Evolutionary conservation across 352 stramenopile species (phyloP).

Genomic region (Phytophthora foliorum): DNA sequence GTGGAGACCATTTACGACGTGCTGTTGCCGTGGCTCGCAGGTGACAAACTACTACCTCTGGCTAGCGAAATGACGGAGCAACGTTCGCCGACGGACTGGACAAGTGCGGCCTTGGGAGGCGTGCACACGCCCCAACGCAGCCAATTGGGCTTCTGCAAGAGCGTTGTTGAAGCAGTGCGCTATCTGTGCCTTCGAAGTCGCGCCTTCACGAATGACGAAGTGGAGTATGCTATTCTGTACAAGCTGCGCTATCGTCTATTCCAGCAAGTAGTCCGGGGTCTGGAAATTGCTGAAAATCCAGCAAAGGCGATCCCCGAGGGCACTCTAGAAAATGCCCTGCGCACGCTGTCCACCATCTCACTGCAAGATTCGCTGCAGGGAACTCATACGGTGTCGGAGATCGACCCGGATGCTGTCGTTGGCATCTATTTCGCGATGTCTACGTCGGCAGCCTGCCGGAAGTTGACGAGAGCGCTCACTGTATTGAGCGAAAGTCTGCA

Average conservation of each 20-base stretch:
- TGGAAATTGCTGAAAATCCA: conserved; percentile 67
- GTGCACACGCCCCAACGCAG: conserved; percentile 75
- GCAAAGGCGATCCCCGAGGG: conserved; percentile 56
- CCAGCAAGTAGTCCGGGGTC: conserved; percentile 57
- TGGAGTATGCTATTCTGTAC: conserved; percentile 80
- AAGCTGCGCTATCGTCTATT: conserved; percentile 78
- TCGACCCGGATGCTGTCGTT: conserved; percentile 67
- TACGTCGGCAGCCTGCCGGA: conserved; percentile 55
- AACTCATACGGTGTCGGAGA: conserved; percentile 61
- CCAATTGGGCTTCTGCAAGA: conserved; percentile 87
- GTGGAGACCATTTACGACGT: conserved; percentile 92
- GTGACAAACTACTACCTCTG: conserved; percentile 76
- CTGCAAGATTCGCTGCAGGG: conserved; percentile 83
- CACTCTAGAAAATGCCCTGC: conserved; percentile 66
- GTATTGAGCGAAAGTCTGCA: conserved; percentile 58
- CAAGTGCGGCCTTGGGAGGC: conserved; percentile 37
- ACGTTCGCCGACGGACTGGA: conserved; percentile 35
- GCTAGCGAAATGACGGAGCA: conserved; percentile 47
- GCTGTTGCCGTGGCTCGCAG: conserved; percentile 87
- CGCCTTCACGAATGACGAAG: conserved; percentile 62
- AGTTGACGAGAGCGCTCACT: conserved; percentile 64
- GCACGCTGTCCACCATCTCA: conserved; percentile 66
- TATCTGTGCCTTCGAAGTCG: conserved; percentile 71
- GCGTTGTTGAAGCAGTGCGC: conserved; percentile 77
- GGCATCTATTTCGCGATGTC: conserved; percentile 81